These are phyloP conservation scores for Penicillium sp. DNA, from an alignment of 2,329 filamentous ascomycete species.

Conservation along the genomic window DNA sequence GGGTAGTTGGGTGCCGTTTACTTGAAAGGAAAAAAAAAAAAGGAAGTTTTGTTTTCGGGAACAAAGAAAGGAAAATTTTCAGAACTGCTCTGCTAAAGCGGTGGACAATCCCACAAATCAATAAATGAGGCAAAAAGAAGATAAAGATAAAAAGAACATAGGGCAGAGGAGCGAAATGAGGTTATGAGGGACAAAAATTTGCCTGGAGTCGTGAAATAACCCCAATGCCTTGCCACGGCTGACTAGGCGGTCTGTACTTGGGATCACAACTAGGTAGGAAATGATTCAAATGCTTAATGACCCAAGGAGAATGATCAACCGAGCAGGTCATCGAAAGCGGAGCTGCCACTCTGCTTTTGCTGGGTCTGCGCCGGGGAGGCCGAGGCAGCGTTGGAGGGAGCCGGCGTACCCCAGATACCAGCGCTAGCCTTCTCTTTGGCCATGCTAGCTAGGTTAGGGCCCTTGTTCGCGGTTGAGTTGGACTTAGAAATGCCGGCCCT, in stretches of 20 bases:
- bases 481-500: conserved; percentile 74
- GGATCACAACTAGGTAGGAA: neutral
- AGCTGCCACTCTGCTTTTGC: conserved; percentile 30
- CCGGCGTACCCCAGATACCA: conserved; percentile 83
- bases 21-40: neutral
- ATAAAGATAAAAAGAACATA: conserved; percentile 1
- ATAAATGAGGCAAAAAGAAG: conserved; percentile 1
- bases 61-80: conserved; percentile 11
- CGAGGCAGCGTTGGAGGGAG: conserved; percentile 54
- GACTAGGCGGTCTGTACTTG: neutral
- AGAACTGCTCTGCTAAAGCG: conserved; percentile 12
- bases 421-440: conserved; percentile 97
- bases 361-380: conserved; percentile 45
- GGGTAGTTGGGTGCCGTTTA: neutral
- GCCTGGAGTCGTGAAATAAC: conserved; percentile 8
- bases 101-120: conserved; percentile 6
- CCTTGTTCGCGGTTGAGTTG: conserved; percentile 57
- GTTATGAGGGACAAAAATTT: conserved; percentile 3
- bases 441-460: conserved; percentile 83
- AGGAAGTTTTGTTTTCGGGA: neutral
- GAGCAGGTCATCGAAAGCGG: conserved; percentile 42
- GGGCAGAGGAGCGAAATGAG: neutral
- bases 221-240: neutral
- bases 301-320: conserved; percentile 27
- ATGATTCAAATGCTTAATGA: neutral